These are phyloP conservation scores for Dicorynia guianensis DNA, from an alignment of 306 rosid genomes.

Conservation along the genomic window DNA sequence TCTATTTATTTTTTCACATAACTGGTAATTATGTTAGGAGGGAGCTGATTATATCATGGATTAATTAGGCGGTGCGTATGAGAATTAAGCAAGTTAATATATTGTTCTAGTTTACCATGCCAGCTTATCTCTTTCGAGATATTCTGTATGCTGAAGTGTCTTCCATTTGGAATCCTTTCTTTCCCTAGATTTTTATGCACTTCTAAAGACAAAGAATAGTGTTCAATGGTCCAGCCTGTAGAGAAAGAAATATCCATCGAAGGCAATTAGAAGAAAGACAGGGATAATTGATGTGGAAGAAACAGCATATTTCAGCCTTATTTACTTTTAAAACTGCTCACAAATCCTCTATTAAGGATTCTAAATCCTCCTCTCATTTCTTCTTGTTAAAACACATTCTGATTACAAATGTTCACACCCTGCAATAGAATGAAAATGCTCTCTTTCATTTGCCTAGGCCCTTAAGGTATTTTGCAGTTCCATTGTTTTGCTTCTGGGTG, in stretches of 20 bases:
- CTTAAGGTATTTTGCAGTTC: neutral
- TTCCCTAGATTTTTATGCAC: neutral
- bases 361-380: neutral
- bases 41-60: constrained; percentile 3
- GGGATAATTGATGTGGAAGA: neutral
- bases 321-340: neutral
- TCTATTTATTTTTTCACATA: neutral
- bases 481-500: neutral
- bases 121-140: constrained; percentile 15
- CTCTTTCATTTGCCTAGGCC: neutral
- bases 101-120: neutral
- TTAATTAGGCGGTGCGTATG: constrained; percentile 20
- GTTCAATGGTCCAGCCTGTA: constrained; percentile 15
- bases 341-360: neutral
- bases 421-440: neutral
- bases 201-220: constrained; percentile 5
- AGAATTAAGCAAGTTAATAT: constrained; percentile 8
- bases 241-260: neutral
- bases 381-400: neutral
- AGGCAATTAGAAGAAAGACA: neutral
- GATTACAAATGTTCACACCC: neutral
- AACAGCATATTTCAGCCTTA: neutral
- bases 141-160: constrained; percentile 20
- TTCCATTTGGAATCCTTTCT: constrained; percentile 30
- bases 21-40: constrained; percentile 4